These are phyloP conservation scores for Thermothielavioides terrestris DNA, from an alignment of 495 filamentous ascomycete species.

Conservation along the genomic window DNA sequence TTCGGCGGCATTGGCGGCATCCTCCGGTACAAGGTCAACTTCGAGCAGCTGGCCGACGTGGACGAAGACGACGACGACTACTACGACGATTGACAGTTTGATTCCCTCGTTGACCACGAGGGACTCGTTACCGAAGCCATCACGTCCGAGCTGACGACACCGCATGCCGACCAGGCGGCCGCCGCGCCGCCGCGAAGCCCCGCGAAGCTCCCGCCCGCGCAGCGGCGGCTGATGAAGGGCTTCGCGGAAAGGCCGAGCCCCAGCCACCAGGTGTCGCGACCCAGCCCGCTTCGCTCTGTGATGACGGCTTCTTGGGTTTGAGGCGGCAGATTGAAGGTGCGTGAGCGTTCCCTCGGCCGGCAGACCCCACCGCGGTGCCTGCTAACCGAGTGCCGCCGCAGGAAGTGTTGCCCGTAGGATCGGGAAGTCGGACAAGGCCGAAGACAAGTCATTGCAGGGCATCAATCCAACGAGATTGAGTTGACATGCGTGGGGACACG, in stretches of 20 bases:
- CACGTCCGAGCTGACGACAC: constrained; percentile 45
- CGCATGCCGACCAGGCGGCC: constrained; percentile 24
- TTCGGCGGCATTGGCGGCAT: constrained; percentile 97
- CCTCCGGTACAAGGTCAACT: constrained; percentile 98
- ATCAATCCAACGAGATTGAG: constrained; percentile 15
- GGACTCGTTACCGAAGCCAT: constrained; percentile 63
- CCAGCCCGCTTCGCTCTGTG: constrained; percentile 52
- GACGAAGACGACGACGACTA: constrained; percentile 98
- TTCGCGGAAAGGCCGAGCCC: constrained; percentile 30
- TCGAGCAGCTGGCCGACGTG: constrained; percentile 92
- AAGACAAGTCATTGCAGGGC: constrained; percentile 21
- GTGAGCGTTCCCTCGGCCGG: not conserved
- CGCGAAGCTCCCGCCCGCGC: constrained; percentile 28
- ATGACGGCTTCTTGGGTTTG: constrained; percentile 49
- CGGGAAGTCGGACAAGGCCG: constrained; percentile 19
- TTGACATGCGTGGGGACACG: constrained; percentile 10
- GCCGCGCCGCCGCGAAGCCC: constrained; percentile 31
- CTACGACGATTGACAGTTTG: constrained; percentile 97
- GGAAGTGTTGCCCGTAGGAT: constrained; percentile 12
- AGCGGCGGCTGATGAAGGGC: constrained; percentile 35
- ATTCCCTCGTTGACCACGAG: constrained; percentile 86
- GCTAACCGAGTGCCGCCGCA: not conserved
- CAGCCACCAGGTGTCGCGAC: constrained; percentile 38
- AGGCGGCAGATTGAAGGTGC: constrained; percentile 12
- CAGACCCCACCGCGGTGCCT: no score